Evolutionary conservation across 2,329 filamentous ascomycete species (phyloP).

Genomic region (Penicillium rolfsii): DNA sequence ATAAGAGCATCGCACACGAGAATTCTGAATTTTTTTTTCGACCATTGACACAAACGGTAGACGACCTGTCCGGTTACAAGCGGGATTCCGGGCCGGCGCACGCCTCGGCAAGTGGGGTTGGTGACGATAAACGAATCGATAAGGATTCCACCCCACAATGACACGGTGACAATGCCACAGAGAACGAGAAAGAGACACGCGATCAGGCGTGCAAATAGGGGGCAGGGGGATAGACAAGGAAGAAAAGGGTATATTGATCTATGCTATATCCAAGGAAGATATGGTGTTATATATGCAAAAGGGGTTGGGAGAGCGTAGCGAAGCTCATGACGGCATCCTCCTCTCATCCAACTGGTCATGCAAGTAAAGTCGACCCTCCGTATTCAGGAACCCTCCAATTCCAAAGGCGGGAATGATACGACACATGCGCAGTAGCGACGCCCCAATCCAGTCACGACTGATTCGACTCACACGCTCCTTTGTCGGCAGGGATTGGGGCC

Average conservation of each 20-base stretch:
- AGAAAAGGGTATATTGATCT: constrained; percentile 32
- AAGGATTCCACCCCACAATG: constrained; percentile 1
- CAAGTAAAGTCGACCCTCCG: constrained; percentile 40
- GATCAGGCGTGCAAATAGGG: background rate
- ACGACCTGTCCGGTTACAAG: constrained; percentile 2
- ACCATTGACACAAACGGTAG: background rate
- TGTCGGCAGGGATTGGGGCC: constrained; percentile 53
- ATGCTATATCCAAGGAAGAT: background rate
- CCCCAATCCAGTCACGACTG: constrained; percentile 73
- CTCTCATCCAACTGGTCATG: constrained; percentile 33
- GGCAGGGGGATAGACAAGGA: background rate
- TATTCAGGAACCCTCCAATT: constrained; percentile 82
- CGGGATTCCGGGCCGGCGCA: constrained; percentile 7
- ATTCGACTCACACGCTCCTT: constrained; percentile 65
- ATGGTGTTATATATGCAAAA: background rate
- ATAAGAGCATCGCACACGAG: background rate
- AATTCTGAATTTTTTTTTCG: background rate
- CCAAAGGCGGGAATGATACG: constrained; percentile 88
- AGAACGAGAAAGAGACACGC: background rate
- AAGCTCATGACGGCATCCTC: constrained; percentile 18
- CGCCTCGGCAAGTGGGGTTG: constrained; percentile 2
- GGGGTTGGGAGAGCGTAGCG: background rate
- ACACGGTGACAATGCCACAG: background rate
- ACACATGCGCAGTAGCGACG: constrained; percentile 73
- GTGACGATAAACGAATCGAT: constrained; percentile 1